Evolutionary conservation across 2,329 filamentous ascomycete species (phyloP).

Genomic region (Penicillium sp.): DNA sequence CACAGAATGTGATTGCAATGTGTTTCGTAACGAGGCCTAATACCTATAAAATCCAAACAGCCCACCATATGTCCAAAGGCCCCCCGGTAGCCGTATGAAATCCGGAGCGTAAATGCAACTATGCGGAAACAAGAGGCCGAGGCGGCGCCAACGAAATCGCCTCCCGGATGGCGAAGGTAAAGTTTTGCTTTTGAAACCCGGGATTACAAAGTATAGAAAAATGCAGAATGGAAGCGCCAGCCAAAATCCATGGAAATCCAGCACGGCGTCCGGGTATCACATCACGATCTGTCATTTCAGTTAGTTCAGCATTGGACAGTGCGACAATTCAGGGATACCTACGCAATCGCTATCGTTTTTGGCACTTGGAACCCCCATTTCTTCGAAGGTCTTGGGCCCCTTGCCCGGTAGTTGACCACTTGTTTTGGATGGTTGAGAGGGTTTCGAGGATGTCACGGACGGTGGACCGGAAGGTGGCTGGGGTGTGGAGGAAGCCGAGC

Average conservation of each 20-base stretch:
- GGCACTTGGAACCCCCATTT: slow-evolving; percentile 87
- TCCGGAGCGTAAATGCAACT: slow-evolving; percentile 22
- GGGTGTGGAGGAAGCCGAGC: slow-evolving; percentile 42
- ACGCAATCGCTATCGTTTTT: slow-evolving; percentile 91
- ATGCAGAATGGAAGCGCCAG: slow-evolving; percentile 18
- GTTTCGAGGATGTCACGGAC: slow-evolving; percentile 38
- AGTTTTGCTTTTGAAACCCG: slow-evolving; percentile 8
- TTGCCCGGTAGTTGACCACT: slow-evolving; percentile 50
- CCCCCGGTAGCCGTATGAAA: slow-evolving; percentile 11
- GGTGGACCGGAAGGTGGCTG: slow-evolving; percentile 26
- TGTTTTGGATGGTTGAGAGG: slow-evolving; percentile 28
- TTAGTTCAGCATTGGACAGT: slow-evolving; percentile 6
- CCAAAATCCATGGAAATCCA: slow-evolving; percentile 17
- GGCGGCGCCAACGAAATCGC: slow-evolving; percentile 7
- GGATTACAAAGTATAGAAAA: slow-evolving; percentile 9
- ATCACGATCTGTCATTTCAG: slow-evolving; percentile 36
- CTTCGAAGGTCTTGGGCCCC: slow-evolving; percentile 92
- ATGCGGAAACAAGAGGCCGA: slow-evolving; percentile 10
- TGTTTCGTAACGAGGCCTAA: slow-evolving; percentile 14
- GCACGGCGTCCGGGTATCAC: slow-evolving; percentile 34
- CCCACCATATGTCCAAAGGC: slow-evolving; percentile 22
- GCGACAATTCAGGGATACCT: slow-evolving; percentile 38
- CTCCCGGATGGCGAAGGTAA: slow-evolving; percentile 12
- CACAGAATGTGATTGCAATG: slow-evolving; percentile 1
- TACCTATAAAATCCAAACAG: slow-evolving; percentile 15